Base-by-base conservation (phyloP, 2,329 filamentous ascomycete genomes). In the Phaeosphaeria sp. region DNA sequence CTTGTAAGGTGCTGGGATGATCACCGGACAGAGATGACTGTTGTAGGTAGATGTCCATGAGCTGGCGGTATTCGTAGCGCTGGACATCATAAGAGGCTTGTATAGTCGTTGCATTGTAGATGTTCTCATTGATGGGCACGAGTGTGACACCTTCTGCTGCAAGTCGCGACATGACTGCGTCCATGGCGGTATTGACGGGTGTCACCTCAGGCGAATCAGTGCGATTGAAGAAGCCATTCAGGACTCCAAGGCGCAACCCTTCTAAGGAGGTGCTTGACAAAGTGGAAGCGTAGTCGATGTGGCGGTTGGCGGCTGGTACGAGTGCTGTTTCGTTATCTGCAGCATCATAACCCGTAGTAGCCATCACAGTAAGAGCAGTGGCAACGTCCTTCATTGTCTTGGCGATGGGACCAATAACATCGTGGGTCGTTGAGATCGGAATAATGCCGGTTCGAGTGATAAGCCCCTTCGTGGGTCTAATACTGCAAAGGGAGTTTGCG, bases 401-500 rank as follows among this genome's bases (percentile, higher is more conserved):
- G 2, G 78, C 84, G 63, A 88, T 85, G 1, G 84, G 83, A 0
- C 86, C 85, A 20, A 84, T 77, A 0, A 76, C 75, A 71, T 88
- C 86, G 69, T 88, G 86, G 4, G 84, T 86, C 57, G 76, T 79
- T 3, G 84, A 85, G 22, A 87, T 81, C 0, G 85, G 85, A 3
- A 88, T 79, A 27, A 87, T 79, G 0, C 85, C 85, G 0, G 72
- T 69, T 7, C 80, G 70, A 0, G 81, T 81, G 15, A 88, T 76
- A n/a, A 84, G 65, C 0, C 85, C 85, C 27, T 79, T 69, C 0
- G 84, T 86, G 2, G 87, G 87, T 21, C 87, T 78, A 52, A 88
- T 80, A 59, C 86, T 87, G 60, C 86, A 86, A 20, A 89, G 74
- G 13, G 81, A 82, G 60, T 87, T 88, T 2, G 86, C 86, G 44